Base-by-base conservation (phyloP, 2,329 filamentous ascomycete species). In the Diaporthe aspalathi region DNA sequence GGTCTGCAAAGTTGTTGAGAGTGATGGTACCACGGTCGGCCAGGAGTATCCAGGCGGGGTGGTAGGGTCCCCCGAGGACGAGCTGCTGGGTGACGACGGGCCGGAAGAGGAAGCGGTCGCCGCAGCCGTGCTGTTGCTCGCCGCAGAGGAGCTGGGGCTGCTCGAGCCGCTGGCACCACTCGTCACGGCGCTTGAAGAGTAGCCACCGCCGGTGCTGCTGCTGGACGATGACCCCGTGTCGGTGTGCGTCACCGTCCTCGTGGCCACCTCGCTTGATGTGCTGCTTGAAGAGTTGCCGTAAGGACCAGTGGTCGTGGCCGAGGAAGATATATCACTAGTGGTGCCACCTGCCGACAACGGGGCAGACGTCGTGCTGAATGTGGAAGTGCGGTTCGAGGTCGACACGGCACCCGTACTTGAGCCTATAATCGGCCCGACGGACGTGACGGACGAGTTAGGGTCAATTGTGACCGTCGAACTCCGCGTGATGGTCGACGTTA, bases 1-100 rank as follows among this genome's bases (percentile, higher is more conserved):
- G 22, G 70, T 72, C 43, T 57, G 56, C 5, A 72, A 22, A 24
- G 65, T 53, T 3, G 71, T 71, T n/a, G 69, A 68, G 32, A 66
- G 50, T 16, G 65, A 65, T 16, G 69, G 53, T 24, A 35, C 22
- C 40, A 8, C 17, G 47, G 69, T 54, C 17, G 69, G 43, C 66
- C 16, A 60, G n/a, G 66, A 40, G 53, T 40, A 68, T 11, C 53
- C 67, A 3, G 67, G 52, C 11, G 67, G 24, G 20, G 62, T 56
- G 43, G 53, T 62, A 11, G n/a, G 22, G 20, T 12, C 32, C 17
- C 8, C 22, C 20, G 67, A 49, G 11, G 56, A 43, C 24, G 56
- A 40, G 22, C 53, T 56, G 67, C 45, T 50, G 53, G 43, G 47
- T 3, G 43, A 52, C 8, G 67, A 35, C 9, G 50, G 16, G 32